Conservation (phyloP, 2,329 filamentous ascomycete species). For the Aspergillus pseudoterreus region DNA sequence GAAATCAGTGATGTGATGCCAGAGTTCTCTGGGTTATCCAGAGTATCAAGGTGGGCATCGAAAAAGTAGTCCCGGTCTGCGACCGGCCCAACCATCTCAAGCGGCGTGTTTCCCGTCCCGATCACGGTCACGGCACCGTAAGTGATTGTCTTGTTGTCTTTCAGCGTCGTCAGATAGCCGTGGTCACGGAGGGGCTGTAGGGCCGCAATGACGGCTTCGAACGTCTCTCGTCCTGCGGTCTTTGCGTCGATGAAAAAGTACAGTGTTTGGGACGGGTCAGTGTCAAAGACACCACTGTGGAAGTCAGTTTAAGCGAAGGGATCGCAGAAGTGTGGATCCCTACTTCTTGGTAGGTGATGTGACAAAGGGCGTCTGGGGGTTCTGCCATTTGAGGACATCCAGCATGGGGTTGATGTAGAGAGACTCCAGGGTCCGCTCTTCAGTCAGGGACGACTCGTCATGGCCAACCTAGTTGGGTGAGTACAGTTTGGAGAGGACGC, state of each 20-base stretch:
- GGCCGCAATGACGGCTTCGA: constrained; percentile 53
- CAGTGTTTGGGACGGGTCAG: constrained; percentile 52
- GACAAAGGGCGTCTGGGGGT: constrained; percentile 51
- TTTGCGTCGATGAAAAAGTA: constrained; percentile 65
- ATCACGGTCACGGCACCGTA: constrained; percentile 56
- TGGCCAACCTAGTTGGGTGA: constrained; percentile 50
- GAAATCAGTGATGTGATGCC: constrained; percentile 49
- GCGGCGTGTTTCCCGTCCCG: constrained; percentile 57
- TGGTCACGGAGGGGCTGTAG: constrained; percentile 54
- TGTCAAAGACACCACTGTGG: constrained; percentile 57
- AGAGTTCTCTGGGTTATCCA: constrained; percentile 37
- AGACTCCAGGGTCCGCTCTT: constrained; percentile 51
- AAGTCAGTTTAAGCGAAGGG: neutral
- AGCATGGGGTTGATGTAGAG: constrained; percentile 60
- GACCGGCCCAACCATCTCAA: constrained; percentile 46
- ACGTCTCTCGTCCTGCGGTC: constrained; percentile 54
- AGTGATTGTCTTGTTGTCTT: constrained; percentile 43
- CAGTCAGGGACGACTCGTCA: constrained; percentile 49
- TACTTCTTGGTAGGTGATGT: constrained; percentile 48
- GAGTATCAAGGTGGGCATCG: constrained; percentile 52
- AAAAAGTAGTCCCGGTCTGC: constrained; percentile 56
- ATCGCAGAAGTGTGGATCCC: constrained; percentile 6
- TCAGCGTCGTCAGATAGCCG: constrained; percentile 52
- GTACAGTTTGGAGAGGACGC: neutral
- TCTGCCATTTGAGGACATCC: constrained; percentile 53